Evolutionary conservation across 441 rosid species (phyloP).

Genomic region (Populus tomentosa): DNA sequence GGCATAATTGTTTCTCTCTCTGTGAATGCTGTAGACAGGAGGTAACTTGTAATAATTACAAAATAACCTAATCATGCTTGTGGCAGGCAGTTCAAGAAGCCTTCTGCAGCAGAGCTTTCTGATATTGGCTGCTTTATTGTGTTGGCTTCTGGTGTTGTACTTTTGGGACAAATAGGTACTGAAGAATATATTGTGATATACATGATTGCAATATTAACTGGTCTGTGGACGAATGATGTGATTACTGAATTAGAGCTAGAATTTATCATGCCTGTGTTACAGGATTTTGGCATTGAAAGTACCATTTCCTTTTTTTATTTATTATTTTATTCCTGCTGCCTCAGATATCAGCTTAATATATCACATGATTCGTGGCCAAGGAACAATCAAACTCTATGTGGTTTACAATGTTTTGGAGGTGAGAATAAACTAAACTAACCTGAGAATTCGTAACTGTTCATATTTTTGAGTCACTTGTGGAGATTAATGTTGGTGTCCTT

Average conservation of each 20-base stretch:
- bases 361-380: slow-evolving; percentile 99
- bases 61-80: slow-evolving; percentile 46
- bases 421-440: slow-evolving; percentile 24
- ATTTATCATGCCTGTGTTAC: slow-evolving; percentile 4
- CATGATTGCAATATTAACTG: slow-evolving; percentile 1
- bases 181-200: slow-evolving; percentile 6
- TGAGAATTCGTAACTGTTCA: neutral
- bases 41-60: slow-evolving; percentile 19
- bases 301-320: slow-evolving; percentile 1
- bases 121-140: slow-evolving; percentile 85
- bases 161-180: slow-evolving; percentile 73
- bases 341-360: slow-evolving; percentile 98
- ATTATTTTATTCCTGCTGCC: slow-evolving; percentile 16
- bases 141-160: slow-evolving; percentile 59
- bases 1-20: neutral
- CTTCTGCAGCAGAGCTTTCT: slow-evolving; percentile 79
- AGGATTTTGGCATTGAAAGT: slow-evolving; percentile 8
- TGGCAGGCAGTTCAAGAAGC: slow-evolving; percentile 95
- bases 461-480: neutral
- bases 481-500: neutral
- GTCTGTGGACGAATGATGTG: slow-evolving; percentile 10
- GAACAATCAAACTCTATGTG: slow-evolving; percentile 95
- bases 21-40: slow-evolving; percentile 1
- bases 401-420: slow-evolving; percentile 97
- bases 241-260: slow-evolving; percentile 12